phyloP scores from a whole-genome alignment of 441 rosid genomes.

The Erysimum pusillum region DNA sequence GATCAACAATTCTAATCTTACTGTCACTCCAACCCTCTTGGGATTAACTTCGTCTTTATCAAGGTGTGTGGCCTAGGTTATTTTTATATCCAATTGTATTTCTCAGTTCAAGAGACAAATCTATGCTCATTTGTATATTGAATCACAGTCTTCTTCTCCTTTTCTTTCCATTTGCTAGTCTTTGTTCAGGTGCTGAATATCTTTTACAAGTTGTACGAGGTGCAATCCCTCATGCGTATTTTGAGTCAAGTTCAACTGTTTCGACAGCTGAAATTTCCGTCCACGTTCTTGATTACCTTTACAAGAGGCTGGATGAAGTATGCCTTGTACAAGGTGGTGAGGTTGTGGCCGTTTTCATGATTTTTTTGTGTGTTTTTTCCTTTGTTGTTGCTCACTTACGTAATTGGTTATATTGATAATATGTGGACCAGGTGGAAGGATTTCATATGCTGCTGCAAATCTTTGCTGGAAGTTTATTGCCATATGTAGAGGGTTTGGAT shows the following conservation, averaged over 20 bases:
- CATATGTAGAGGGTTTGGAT: constrained; percentile 79
- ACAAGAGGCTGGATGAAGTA: constrained; percentile 77
- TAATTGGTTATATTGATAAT: constrained; percentile 33
- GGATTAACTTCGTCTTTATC: constrained; percentile 81
- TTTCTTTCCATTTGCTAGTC: constrained; percentile 57
- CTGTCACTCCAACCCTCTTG: constrained; percentile 72
- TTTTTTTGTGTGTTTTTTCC: constrained; percentile 25
- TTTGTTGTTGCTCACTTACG: constrained; percentile 31
- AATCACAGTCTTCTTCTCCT: not conserved
- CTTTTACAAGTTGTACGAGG: constrained; percentile 80
- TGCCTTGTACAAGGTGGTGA: constrained; percentile 96
- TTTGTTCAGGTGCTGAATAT: constrained; percentile 92
- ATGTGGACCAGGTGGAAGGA: constrained; percentile 77
- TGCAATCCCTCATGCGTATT: constrained; percentile 70
- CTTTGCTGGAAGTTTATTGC: constrained; percentile 80
- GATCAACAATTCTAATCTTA: constrained; percentile 51
- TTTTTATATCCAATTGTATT: not conserved
- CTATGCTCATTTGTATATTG: not conserved
- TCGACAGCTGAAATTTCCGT: constrained; percentile 71
- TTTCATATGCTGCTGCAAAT: constrained; percentile 83
- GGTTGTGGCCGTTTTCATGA: constrained; percentile 60
- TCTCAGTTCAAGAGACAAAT: not conserved
- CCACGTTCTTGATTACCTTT: constrained; percentile 85
- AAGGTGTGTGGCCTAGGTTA: constrained; percentile 55
- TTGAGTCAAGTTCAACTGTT: constrained; percentile 58